These are phyloP conservation scores for Penicillium cataractarum DNA, from an alignment of 495 filamentous ascomycete species.

Conservation along the genomic window DNA sequence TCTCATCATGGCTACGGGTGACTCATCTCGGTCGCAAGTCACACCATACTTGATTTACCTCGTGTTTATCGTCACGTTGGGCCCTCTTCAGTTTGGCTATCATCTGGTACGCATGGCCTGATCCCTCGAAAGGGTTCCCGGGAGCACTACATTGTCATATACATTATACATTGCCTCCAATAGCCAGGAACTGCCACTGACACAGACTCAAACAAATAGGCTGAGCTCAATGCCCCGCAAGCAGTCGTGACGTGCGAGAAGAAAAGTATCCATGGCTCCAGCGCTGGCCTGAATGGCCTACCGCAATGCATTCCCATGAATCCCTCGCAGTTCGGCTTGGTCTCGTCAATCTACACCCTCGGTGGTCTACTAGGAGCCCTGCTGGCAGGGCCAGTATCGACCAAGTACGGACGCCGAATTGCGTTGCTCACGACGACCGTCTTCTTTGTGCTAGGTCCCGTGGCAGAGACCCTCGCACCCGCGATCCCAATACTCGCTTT, in stretches of 20 bases:
- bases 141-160: background rate
- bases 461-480: constrained; percentile 70
- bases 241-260: constrained; percentile 81
- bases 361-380: constrained; percentile 87
- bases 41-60: constrained; percentile 69
- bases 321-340: constrained; percentile 72
- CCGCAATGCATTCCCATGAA: constrained; percentile 86
- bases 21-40: constrained; percentile 29
- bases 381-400: constrained; percentile 71
- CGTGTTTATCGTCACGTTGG: constrained; percentile 67
- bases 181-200: background rate
- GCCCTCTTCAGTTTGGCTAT: constrained; percentile 90
- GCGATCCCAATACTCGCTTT: constrained; percentile 68
- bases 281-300: constrained; percentile 39
- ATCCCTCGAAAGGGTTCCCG: background rate
- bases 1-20: constrained; percentile 26
- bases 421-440: constrained; percentile 72
- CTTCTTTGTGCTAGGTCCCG: constrained; percentile 76
- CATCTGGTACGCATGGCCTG: constrained; percentile 67
- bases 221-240: constrained; percentile 93
- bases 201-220: constrained; percentile 54
- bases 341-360: constrained; percentile 88
- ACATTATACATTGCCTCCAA: background rate
- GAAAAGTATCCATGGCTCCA: constrained; percentile 54
- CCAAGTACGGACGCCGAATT: constrained; percentile 69